Conservation (phyloP, 2,329 filamentous ascomycete genomes). For the Talaromyces sp. region DNA sequence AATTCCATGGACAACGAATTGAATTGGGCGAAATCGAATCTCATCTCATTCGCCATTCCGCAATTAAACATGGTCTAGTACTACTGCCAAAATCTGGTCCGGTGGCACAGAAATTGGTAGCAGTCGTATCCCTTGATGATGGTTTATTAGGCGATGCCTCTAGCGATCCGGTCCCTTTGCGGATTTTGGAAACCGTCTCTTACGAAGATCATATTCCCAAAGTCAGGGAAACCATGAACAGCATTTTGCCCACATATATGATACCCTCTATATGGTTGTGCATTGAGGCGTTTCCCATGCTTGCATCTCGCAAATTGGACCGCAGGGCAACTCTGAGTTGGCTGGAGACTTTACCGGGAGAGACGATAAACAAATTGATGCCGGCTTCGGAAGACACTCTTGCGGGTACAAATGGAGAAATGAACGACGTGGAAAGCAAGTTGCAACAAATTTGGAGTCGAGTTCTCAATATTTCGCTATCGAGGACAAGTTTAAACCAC, state of each 20-base stretch:
- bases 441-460: conserved; percentile 32
- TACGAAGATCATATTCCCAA: conserved; percentile 13
- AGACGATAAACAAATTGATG: conserved; percentile 26
- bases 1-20: conserved; percentile 37
- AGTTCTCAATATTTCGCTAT: conserved; percentile 32
- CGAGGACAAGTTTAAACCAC: conserved; percentile 27
- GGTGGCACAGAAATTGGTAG: conserved; percentile 6
- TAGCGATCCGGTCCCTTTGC: not conserved
- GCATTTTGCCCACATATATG: conserved; percentile 8
- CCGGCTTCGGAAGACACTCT: conserved; percentile 25
- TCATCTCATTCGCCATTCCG: conserved; percentile 19
- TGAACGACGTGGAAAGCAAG: conserved; percentile 23
- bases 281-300: conserved; percentile 7
- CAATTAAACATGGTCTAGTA: conserved; percentile 30
- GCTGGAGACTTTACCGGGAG: conserved; percentile 16
- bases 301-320: conserved; percentile 10
- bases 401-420: conserved; percentile 10
- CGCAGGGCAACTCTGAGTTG: conserved; percentile 2
- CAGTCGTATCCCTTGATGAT: conserved; percentile 5
- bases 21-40: conserved; percentile 39
- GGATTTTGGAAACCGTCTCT: not conserved
- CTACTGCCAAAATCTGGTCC: conserved; percentile 30
- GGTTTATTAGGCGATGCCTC: not conserved
- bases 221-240: not conserved
- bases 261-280: conserved; percentile 9